Conservation (phyloP, 2,329 filamentous ascomycete genomes). For the Ophiostoma himal-ulmi region DNA sequence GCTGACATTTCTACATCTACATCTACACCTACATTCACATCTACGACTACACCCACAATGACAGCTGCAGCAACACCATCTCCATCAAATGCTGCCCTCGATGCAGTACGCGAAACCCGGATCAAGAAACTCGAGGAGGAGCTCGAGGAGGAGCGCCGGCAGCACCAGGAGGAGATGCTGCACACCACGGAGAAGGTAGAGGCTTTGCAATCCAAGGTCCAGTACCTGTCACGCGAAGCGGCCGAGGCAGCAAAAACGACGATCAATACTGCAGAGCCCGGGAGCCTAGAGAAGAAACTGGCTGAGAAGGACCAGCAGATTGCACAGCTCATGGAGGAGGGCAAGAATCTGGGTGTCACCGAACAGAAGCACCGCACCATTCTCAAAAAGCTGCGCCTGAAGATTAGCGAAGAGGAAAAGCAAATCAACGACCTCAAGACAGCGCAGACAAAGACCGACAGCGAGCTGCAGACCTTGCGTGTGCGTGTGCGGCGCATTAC, state of each 20-base stretch:
- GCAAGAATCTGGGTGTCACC: constrained; percentile 75
- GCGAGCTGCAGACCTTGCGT: constrained; percentile 44
- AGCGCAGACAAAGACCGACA: constrained; percentile 53
- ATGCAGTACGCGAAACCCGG: constrained; percentile 38
- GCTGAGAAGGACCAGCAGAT: constrained; percentile 90
- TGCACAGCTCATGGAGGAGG: constrained; percentile 83
- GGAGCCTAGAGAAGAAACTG: constrained; percentile 68
- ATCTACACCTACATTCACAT: neutral
- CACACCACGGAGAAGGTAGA: constrained; percentile 85
- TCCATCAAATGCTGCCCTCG: constrained; percentile 16
- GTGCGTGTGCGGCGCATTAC: constrained; percentile 46
- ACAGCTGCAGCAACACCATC: neutral
- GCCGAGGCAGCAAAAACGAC: constrained; percentile 68
- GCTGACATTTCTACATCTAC: neutral
- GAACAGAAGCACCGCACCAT: constrained; percentile 79
- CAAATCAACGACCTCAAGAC: constrained; percentile 54
- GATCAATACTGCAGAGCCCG: constrained; percentile 54
- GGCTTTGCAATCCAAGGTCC: constrained; percentile 81
- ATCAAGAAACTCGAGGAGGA: constrained; percentile 36
- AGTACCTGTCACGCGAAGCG: constrained; percentile 77
- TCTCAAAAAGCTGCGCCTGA: constrained; percentile 72
- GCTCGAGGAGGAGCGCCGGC: constrained; percentile 39
- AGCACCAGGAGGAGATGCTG: constrained; percentile 76
- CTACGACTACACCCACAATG: neutral
- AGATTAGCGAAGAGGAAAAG: constrained; percentile 61